phyloP scores from a whole-genome alignment of 1,284 basidiomycete genomes.

The Pseudomicrostroma phylloplanum region DNA sequence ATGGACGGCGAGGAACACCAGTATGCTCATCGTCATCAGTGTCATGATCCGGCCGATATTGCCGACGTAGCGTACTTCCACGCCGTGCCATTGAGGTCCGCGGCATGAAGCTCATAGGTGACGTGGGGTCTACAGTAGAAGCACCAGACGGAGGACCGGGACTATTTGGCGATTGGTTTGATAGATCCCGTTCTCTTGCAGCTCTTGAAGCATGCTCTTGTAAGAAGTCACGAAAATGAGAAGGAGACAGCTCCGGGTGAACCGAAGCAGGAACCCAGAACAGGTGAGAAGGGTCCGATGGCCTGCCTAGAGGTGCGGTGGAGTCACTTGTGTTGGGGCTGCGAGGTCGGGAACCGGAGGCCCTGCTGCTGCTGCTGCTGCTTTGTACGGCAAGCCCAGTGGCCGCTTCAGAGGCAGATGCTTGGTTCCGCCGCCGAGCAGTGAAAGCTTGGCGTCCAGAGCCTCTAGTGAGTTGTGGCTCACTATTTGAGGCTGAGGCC shows the following conservation, averaged over 20 bases:
- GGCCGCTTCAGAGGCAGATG: too few species aligned
- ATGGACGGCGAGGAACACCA: conserved; percentile 8
- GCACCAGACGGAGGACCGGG: conserved; percentile 6
- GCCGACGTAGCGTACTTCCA: conserved; percentile 42
- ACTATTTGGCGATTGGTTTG: conserved; percentile 15
- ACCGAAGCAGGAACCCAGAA: conserved; percentile 97
- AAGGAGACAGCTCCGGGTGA: conserved; percentile 94
- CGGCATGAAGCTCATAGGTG: conserved; percentile 21
- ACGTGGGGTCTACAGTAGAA: conserved; percentile 6
- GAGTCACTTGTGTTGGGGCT: background rate
- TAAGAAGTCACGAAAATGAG: conserved; percentile 87
- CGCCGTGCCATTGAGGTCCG: conserved; percentile 40
- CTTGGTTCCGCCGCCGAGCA: conserved; percentile 28
- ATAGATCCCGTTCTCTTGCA: conserved; percentile 32
- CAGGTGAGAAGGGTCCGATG: conserved; percentile 56
- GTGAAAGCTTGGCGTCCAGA: conserved; percentile 25
- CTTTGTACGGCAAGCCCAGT: background rate
- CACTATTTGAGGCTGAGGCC: conserved; percentile 20
- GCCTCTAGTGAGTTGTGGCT: background rate
- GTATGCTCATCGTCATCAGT: conserved; percentile 19
- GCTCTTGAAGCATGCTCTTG: conserved; percentile 71
- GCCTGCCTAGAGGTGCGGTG: background rate
- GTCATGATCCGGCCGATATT: conserved; percentile 64
- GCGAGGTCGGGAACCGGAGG: conserved; percentile 10
- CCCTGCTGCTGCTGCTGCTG: conserved; percentile 14